Percentiles rank a stretch among this genome's conserved stretches.
Evolutionary conservation across 345 rosid species (phyloP).

Genomic region (Laguncularia racemosa): DNA sequence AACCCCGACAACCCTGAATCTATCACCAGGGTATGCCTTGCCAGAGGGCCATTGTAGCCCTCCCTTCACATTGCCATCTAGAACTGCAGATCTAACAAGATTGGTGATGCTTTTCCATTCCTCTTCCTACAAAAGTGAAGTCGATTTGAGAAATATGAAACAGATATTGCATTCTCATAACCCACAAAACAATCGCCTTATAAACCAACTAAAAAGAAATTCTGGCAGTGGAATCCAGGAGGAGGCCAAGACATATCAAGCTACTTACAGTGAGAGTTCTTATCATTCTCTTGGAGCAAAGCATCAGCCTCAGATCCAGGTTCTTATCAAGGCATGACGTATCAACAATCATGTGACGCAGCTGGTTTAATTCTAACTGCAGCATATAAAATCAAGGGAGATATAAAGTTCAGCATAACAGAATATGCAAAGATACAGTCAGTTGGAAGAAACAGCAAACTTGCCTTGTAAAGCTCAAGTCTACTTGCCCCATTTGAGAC

Average conservation of each 20-base stretch:
- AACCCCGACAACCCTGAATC: slow-evolving; percentile 37
- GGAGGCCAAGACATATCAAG: no score
- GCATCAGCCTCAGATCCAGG: slow-evolving; percentile 63
- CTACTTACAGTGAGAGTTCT: neutral
- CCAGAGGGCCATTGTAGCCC: slow-evolving; percentile 63
- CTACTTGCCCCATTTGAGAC: slow-evolving; percentile 1
- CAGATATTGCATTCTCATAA: no score
- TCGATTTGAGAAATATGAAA: neutral
- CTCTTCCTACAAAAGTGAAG: slow-evolving; percentile 34
- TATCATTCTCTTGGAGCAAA: slow-evolving; percentile 35
- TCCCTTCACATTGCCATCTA: slow-evolving; percentile 60
- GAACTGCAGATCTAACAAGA: slow-evolving; percentile 40
- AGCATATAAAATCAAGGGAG: neutral
- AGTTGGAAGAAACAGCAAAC: neutral
- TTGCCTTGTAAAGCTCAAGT: slow-evolving; percentile 5
- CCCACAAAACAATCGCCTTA: no score
- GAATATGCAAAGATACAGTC: neutral
- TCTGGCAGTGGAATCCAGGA: no score
- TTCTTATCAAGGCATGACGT: slow-evolving; percentile 50
- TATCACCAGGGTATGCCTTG: slow-evolving; percentile 29
- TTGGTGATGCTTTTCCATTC: slow-evolving; percentile 37
- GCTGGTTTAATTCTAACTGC: slow-evolving; percentile 38
- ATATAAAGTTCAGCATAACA: neutral
- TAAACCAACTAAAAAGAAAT: no score
- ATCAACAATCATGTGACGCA: slow-evolving; percentile 49